Evolutionary conservation across 768 basidiomycete species (phyloP).

Genomic region (Leccinum uliginosum): DNA sequence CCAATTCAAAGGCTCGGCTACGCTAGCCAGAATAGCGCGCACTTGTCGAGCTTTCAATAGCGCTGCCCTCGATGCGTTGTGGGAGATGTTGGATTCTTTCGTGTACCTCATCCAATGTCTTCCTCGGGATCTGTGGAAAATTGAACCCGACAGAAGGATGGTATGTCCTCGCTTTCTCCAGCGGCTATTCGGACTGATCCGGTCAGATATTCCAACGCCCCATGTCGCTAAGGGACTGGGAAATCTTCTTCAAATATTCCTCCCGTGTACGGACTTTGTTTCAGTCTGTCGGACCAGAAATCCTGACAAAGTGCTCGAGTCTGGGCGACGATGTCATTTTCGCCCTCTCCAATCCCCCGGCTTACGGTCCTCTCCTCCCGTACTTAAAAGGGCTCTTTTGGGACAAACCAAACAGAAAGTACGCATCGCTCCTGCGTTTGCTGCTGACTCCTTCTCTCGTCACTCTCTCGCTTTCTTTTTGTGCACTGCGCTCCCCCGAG

Average conservation of each 20-base stretch:
- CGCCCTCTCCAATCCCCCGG: conserved; percentile 23
- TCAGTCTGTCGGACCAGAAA: background rate
- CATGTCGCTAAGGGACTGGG: conserved; percentile 27
- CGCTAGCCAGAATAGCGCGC: conserved; percentile 23
- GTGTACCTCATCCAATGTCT: conserved; percentile 21
- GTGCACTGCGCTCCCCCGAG: conserved; percentile 12
- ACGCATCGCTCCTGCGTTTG: conserved; percentile 18
- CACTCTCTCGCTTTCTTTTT: conserved; percentile 9
- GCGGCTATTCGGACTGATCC: conserved; percentile 5
- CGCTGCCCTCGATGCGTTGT: conserved; percentile 23
- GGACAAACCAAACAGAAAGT: conserved; percentile 10
- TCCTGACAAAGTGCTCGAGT: background rate
- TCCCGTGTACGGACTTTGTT: conserved; percentile 16
- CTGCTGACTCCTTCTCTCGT: conserved; percentile 22
- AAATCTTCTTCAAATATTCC: conserved; percentile 25
- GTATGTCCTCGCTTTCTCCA: conserved; percentile 6
- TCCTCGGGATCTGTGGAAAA: conserved; percentile 28
- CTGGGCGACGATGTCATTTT: conserved; percentile 22
- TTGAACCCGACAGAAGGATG: conserved; percentile 7
- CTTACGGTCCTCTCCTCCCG: conserved; percentile 18
- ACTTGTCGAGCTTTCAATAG: conserved; percentile 22
- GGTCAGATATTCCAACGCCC: conserved; percentile 20
- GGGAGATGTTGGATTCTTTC: conserved; percentile 21
- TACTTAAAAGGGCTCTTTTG: conserved; percentile 19
- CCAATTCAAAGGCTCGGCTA: background rate